Percentiles rank a stretch among this genome's conserved stretches.
Evolutionary conservation across 2,329 filamentous ascomycete genomes (phyloP).

Genomic region (Fusarium sambucinum): DNA sequence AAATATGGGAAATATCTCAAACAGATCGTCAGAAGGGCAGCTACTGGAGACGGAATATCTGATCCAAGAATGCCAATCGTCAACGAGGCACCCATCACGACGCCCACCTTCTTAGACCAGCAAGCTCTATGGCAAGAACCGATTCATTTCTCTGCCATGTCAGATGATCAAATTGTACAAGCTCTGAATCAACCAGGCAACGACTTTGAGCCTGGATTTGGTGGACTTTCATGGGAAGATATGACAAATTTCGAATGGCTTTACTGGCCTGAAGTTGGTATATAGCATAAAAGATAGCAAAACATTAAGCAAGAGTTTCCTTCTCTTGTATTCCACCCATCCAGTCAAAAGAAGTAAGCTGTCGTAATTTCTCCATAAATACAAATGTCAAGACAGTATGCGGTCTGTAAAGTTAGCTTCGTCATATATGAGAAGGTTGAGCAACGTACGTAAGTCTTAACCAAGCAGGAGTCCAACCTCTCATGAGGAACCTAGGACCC

Average conservation of each 20-base stretch:
- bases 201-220: slow-evolving; percentile 67
- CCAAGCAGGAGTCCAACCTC: slow-evolving; percentile 61
- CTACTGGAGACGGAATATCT: slow-evolving; percentile 34
- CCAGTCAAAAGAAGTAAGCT: slow-evolving; percentile 48
- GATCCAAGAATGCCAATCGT: slow-evolving; percentile 33
- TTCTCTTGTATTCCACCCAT: slow-evolving; percentile 22
- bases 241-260: slow-evolving; percentile 70
- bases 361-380: slow-evolving; percentile 59
- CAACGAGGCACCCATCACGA: slow-evolving; percentile 37
- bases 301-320: slow-evolving; percentile 25
- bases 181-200: slow-evolving; percentile 73
- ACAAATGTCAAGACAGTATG: slow-evolving; percentile 61
- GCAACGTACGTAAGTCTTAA: slow-evolving; percentile 56
- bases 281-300: slow-evolving; percentile 24
- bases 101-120: slow-evolving; percentile 48
- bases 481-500: slow-evolving; percentile 59
- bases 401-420: slow-evolving; percentile 48
- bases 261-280: slow-evolving; percentile 62
- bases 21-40: slow-evolving; percentile 58
- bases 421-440: accelerated
- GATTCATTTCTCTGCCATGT: slow-evolving; percentile 76
- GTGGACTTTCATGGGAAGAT: slow-evolving; percentile 70
- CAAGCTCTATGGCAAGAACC: slow-evolving; percentile 61
- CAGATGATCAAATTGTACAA: slow-evolving; percentile 75
- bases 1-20: slow-evolving; percentile 62